Evolutionary conservation across 2,329 filamentous ascomycete genomes (phyloP).

Genomic region (Alternaria burnsii): DNA sequence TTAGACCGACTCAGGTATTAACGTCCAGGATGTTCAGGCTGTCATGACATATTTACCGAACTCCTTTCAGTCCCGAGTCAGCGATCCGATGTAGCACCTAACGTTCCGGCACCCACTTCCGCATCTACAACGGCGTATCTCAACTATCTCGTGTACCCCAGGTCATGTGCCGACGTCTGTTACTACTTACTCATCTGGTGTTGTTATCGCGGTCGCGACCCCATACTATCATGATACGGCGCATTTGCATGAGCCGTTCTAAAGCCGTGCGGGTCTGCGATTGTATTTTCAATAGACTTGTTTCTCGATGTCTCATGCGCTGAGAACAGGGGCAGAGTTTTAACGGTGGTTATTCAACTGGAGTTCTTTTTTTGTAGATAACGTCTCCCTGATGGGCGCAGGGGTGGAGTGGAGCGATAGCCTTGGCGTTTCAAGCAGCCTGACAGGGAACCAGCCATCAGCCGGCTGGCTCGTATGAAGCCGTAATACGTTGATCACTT

Average conservation of each 20-base stretch:
- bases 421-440: constrained; percentile 19
- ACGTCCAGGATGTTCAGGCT: not conserved
- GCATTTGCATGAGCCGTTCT: not conserved
- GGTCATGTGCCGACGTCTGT: not conserved
- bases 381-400: constrained; percentile 16
- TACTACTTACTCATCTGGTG: not conserved
- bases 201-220: not conserved
- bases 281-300: not conserved
- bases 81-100: not conserved
- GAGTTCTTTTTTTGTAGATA: constrained; percentile 12
- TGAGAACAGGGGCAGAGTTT: constrained; percentile 10
- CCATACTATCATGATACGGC: not conserved
- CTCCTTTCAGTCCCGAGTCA: constrained; percentile 1
- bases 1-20: not conserved
- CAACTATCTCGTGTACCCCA: not conserved
- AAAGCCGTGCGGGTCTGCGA: not conserved
- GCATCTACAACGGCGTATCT: not conserved
- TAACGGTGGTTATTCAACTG: constrained; percentile 5
- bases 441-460: constrained; percentile 5
- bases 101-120: not conserved
- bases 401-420: constrained; percentile 6
- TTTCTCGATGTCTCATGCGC: constrained; percentile 3
- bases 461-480: not conserved
- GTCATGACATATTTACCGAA: not conserved
- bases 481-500: not conserved